A percentile compares a stretch with the other conserved stretches of the same genome.
Evolutionary conservation across 2,329 filamentous ascomycete genomes (phyloP).

Genomic region (Fusarium sp.): DNA sequence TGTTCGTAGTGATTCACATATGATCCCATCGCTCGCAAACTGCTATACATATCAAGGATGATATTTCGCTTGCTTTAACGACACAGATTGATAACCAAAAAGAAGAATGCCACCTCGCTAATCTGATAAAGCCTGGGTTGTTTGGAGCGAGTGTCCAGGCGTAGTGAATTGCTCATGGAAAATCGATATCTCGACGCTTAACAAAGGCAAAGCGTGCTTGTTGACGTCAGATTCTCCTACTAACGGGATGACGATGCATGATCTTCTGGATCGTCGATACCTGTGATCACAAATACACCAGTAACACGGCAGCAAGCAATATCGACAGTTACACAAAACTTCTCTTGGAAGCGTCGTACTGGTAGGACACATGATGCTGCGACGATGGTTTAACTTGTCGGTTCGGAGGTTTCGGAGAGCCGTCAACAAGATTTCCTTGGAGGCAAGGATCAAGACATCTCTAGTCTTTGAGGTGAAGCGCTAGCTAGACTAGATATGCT

Average conservation of each 20-base stretch:
- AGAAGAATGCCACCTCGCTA: constrained; percentile 19
- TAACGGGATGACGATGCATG: neutral
- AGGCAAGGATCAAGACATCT: constrained; percentile 27
- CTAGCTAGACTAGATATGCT: constrained; percentile 28
- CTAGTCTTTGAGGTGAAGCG: constrained; percentile 11
- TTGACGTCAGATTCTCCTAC: neutral
- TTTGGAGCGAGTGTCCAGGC: neutral
- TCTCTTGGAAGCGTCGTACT: constrained; percentile 8
- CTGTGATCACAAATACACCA: neutral
- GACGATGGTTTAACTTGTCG: constrained; percentile 7
- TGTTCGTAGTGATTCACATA: too few relatives aligned
- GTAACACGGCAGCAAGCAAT: neutral
- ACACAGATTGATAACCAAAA: neutral
- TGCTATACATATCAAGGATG: too few relatives aligned
- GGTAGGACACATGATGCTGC: constrained; percentile 12
- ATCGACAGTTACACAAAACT: constrained; percentile 1
- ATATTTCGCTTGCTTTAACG: too few relatives aligned
- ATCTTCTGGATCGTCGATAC: neutral
- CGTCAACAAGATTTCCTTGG: constrained; percentile 6
- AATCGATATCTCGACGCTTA: neutral
- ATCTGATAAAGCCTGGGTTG: constrained; percentile 14
- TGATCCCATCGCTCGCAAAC: too few relatives aligned
- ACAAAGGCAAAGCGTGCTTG: too few relatives aligned
- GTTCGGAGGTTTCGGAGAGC: constrained; percentile 33
- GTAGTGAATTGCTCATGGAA: neutral